Base-by-base conservation (phyloP, 352 stramenopile species). In the Pythium aristosporum region DNA sequence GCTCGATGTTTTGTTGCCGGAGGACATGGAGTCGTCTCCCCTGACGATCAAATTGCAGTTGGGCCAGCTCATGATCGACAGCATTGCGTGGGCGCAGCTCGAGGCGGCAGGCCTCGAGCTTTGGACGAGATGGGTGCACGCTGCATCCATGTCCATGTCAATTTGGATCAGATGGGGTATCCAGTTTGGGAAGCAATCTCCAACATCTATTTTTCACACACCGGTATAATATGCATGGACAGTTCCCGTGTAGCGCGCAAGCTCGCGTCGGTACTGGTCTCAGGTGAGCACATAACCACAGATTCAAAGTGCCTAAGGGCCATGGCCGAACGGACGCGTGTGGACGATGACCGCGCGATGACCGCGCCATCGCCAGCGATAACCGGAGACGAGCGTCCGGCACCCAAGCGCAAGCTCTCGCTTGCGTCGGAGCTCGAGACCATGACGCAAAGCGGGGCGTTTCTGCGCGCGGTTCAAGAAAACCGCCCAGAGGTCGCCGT, bases 401-500 rank as follows among this genome's bases (percentile, higher is more conserved):
- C 16, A 28, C 60, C 50, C 10, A 41, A 57, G 48, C 62, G 54
- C 25, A 73, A 69, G 62, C 62, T 74, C 11, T 74, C 67, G 49
- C 62, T 74, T 16, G 67, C 67, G 34, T 74, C 67, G 44, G 44
- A 74, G 67, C 61, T 74, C 13, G 67, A 67, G 54, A 68, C 57
- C 16, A 68, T 74, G 67, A 63, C 67, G 23, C 58, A 68, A 32
- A 65, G 57, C 23, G 67, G 58, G 15, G 67, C 67, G 37, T 74
- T 74, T 36, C 32, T 70, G 5, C 51, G 58, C 0, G 67, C 62
- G 3, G 60, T 74, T 23, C 47, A 76, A 65, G 66, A 89, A 44
- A 74, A 78, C 11, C 75, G 73, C 13, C 68, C 79, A 3, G 70
- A 89, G 48, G 73, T 91, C 39, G 67, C 71, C 2, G 57, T 77